A percentile compares a stretch with the other conserved stretches of the same genome.
These are phyloP conservation scores for Stachybotrys chartarum DNA, from an alignment of 2,329 filamentous ascomycete genomes.

Conservation along the genomic window DNA sequence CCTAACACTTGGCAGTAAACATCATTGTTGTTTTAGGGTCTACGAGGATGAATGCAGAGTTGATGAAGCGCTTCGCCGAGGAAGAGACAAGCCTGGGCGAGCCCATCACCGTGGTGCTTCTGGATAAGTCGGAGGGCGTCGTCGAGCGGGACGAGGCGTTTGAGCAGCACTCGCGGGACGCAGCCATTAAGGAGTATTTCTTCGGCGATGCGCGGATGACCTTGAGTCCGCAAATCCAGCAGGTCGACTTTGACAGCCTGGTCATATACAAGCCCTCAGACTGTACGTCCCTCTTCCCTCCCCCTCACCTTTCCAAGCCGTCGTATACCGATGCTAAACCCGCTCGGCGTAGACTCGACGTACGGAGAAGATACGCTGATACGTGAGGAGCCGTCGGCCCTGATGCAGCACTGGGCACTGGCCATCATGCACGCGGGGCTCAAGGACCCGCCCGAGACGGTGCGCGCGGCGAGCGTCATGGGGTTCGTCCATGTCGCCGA, in stretches of 20 bases:
- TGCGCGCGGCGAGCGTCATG: slow-evolving; percentile 77
- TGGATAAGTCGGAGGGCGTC: slow-evolving; percentile 82
- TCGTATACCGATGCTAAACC: background rate
- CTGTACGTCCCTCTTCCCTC: slow-evolving; percentile 31
- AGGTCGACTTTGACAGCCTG: slow-evolving; percentile 69
- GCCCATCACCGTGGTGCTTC: slow-evolving; percentile 63
- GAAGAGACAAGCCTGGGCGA: slow-evolving; percentile 55
- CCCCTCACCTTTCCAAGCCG: background rate
- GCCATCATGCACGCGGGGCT: slow-evolving; percentile 74
- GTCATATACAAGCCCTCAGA: slow-evolving; percentile 65
- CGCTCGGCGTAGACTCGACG: slow-evolving; percentile 13
- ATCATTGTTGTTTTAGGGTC: slow-evolving; percentile 78
- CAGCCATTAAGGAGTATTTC: slow-evolving; percentile 85
- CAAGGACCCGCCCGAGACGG: slow-evolving; percentile 61
- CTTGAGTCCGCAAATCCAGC: slow-evolving; percentile 81
- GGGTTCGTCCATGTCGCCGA: slow-evolving; percentile 91
- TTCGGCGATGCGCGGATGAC: slow-evolving; percentile 75
- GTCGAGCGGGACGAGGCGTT: slow-evolving; percentile 68
- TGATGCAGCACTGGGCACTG: slow-evolving; percentile 74
- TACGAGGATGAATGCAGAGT: slow-evolving; percentile 65
- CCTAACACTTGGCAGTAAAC: slow-evolving; percentile 52
- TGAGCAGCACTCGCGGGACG: slow-evolving; percentile 66
- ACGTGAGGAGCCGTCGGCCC: slow-evolving; percentile 55
- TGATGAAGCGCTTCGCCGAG: slow-evolving; percentile 60
- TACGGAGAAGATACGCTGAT: slow-evolving; percentile 42